These are phyloP conservation scores for Collybia sordida DNA, from an alignment of 768 basidiomycete genomes.

Conservation along the genomic window DNA sequence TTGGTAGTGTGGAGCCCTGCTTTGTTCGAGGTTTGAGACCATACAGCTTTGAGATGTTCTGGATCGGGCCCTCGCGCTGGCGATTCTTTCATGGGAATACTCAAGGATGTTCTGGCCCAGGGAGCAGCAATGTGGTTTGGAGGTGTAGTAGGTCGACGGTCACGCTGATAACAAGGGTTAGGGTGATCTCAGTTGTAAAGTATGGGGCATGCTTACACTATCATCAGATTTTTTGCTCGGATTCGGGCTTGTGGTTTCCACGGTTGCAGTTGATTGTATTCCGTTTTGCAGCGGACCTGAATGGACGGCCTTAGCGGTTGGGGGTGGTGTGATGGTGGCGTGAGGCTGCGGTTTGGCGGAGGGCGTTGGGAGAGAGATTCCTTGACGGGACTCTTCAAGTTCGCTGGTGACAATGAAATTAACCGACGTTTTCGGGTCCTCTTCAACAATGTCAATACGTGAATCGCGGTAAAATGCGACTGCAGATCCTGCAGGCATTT, in stretches of 20 bases:
- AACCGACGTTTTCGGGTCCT: constrained; percentile 50
- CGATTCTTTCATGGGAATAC: constrained; percentile 63
- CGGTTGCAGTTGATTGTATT: constrained; percentile 15
- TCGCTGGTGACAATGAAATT: constrained; percentile 83
- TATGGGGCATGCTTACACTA: constrained; percentile 39
- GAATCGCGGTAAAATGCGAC: constrained; percentile 76
- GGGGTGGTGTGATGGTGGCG: constrained; percentile 20
- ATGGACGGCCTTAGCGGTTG: neutral
- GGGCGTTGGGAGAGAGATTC: constrained; percentile 15
- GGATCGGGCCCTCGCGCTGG: constrained; percentile 71
- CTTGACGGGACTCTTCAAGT: constrained; percentile 47
- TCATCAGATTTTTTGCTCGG: constrained; percentile 51
- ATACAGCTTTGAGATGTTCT: constrained; percentile 83
- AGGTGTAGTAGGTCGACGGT: constrained; percentile 47
- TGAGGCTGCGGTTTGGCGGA: constrained; percentile 20
- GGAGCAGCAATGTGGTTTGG: constrained; percentile 42
- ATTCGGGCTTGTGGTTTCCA: constrained; percentile 20
- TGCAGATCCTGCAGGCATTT: constrained; percentile 69
- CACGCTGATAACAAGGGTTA: constrained; percentile 28
- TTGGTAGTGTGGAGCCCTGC: constrained; percentile 68
- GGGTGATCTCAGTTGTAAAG: neutral
- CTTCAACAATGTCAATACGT: constrained; percentile 47
- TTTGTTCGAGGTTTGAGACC: constrained; percentile 78
- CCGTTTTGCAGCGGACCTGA: constrained; percentile 14
- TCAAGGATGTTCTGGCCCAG: constrained; percentile 58